A percentile compares a stretch with the other conserved stretches of the same genome.
phyloP scores from a whole-genome alignment of 108 stramenopile species.

The Nitzschia sp. region DNA sequence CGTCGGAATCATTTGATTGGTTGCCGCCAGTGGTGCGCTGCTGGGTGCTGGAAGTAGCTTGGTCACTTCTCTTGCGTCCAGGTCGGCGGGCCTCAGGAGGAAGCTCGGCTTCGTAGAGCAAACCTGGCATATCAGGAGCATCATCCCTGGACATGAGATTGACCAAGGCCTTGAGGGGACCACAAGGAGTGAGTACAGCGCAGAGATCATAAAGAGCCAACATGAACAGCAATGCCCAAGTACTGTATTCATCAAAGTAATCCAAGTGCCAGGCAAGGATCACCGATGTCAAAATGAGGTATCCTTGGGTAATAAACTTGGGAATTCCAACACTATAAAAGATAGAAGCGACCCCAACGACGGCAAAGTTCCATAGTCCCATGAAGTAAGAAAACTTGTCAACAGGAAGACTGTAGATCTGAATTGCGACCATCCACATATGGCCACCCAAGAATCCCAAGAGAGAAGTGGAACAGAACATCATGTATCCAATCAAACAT shows the following conservation, averaged over 20 bases:
- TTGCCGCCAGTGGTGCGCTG: conserved; percentile 1
- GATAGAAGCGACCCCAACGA: conserved; percentile 89
- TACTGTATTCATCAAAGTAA: conserved; percentile 90
- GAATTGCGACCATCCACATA: conserved; percentile 64
- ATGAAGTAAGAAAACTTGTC: conserved; percentile 84
- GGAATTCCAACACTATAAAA: conserved; percentile 92
- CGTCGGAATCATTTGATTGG: neutral
- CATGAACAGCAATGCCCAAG: conserved; percentile 93
- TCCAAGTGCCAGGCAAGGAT: conserved; percentile 94
- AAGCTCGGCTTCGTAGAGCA: conserved; percentile 93
- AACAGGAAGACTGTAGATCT: conserved; percentile 83
- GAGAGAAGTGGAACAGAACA: conserved; percentile 78
- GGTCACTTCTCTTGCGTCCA: conserved; percentile 23
- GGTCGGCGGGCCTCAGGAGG: conserved; percentile 79
- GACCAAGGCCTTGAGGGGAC: conserved; percentile 87
- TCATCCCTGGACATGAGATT: conserved; percentile 88
- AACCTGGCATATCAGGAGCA: conserved; percentile 93
- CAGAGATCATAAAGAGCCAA: conserved; percentile 95
- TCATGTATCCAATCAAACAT: conserved; percentile 87
- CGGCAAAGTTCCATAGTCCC: conserved; percentile 87
- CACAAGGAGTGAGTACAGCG: conserved; percentile 96
- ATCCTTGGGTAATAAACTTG: conserved; percentile 81
- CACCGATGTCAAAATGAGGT: conserved; percentile 87
- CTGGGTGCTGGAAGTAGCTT: neutral
- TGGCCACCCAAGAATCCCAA: conserved; percentile 83